phyloP scores from a whole-genome alignment of 2,329 filamentous ascomycete species.

The Teratosphaeria epicoccoides region DNA sequence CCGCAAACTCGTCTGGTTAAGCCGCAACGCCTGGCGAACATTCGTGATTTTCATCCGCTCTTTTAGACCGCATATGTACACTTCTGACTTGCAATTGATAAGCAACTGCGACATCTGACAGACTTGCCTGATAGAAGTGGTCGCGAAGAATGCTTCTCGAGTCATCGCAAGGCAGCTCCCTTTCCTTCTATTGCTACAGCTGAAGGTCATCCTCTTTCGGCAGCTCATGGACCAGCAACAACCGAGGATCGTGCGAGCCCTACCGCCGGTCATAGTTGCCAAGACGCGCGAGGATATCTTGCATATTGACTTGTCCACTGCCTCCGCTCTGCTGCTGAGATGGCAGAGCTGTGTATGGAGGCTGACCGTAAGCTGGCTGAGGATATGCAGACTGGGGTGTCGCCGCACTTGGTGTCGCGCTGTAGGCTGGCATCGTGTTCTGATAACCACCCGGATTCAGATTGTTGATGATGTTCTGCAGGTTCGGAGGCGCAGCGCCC shows the following conservation, averaged over 20 bases:
- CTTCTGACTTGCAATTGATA: no score
- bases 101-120: no score
- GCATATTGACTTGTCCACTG: slow-evolving; percentile 40
- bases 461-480: slow-evolving; percentile 60
- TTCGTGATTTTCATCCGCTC: no score
- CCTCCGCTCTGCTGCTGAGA: neutral
- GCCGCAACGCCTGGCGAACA: no score
- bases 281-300: slow-evolving; percentile 66
- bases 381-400: slow-evolving; percentile 7
- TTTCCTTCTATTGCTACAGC: no score
- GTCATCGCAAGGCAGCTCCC: no score
- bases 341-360: neutral
- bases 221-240: neutral
- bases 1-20: no score
- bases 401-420: slow-evolving; percentile 15
- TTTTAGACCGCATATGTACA: no score
- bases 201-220: neutral
- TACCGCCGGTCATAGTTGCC: slow-evolving; percentile 31
- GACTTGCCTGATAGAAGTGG: no score
- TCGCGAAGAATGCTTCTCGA: no score
- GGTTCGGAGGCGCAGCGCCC: slow-evolving; percentile 50
- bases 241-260: neutral
- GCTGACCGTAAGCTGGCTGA: neutral
- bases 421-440: slow-evolving; percentile 17
- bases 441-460: slow-evolving; percentile 28